Base-by-base conservation (phyloP, 306 rosid genomes). In the Vachellia collinsii region DNA sequence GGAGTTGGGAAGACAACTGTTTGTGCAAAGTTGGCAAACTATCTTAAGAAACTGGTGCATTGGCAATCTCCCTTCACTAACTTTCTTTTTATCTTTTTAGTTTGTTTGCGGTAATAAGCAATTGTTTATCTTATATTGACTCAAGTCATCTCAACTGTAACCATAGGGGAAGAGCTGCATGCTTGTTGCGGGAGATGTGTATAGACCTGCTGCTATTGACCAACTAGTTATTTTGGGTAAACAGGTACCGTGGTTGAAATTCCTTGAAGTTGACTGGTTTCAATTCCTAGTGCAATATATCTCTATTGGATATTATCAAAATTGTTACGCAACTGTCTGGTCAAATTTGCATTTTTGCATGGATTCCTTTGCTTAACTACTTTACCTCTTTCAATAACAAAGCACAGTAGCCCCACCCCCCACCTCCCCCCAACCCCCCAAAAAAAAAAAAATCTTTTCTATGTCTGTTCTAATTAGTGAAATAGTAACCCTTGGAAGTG, bases 1-100 rank as follows among this genome's bases (percentile, higher is more conserved):
- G 99, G 99, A 83, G 99, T 95, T 79, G 99, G 99, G 85, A 95
- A 95, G 88, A 95, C 98, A 22, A 95, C 99, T 41, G 98, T 95
- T 8, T 95, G 97, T 80, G 99, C 99, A 12, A 95, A 95, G 79
- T 88, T 95, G 82, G 93, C 99, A 44, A 84, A 80, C 85, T 95
- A 95, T 82, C 94, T 95, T 79, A 90, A 93, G 92, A 95, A 95
- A 78, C 99, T 86, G 93, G 99, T 93, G 56, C 77, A 67, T 51
- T 69, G 79, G 68, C 71, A 25, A 48, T 76, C 75, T 70, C 77
- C 48, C 83, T 46, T 79, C 25, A 54, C 34, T 47, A 67, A 43
- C 61, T 80, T 63, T 50, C 37, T 64, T 76, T 74, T 43, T 70
- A 11, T 23, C n/a, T 44, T 43, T 70, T 17, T 70, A 23, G 56